phyloP scores from a whole-genome alignment of 345 rosid species.

The Melaleuca alternifolia region DNA sequence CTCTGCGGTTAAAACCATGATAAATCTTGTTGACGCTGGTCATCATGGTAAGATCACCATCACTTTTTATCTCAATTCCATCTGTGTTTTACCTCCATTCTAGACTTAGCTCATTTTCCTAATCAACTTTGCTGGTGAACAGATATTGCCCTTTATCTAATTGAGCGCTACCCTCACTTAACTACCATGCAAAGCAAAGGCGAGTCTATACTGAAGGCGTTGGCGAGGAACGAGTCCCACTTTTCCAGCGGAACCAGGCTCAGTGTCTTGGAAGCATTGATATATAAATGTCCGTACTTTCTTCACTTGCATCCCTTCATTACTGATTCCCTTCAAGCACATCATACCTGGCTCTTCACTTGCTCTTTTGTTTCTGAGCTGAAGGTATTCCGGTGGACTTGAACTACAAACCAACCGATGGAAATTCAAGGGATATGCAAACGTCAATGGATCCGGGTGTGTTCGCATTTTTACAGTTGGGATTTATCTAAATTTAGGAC shows the following conservation, averaged over 20 bases:
- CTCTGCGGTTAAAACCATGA: fast-evolving
- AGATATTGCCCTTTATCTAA: not conserved
- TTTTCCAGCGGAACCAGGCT: not conserved
- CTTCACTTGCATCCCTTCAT: not conserved
- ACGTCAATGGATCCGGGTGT: not conserved
- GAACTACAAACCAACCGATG: not conserved
- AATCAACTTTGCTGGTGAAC: too few relatives aligned
- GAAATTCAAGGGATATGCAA: not conserved
- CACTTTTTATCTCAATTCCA: not conserved
- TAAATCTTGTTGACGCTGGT: fast-evolving
- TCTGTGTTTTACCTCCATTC: not conserved
- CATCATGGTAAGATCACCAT: not conserved
- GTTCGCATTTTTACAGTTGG: not conserved
- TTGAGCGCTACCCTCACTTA: not conserved
- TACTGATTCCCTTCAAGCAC: not conserved
- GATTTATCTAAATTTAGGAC: not conserved
- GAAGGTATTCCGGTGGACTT: not conserved
- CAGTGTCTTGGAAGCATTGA: not conserved
- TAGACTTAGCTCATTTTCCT: too few relatives aligned
- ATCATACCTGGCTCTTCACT: not conserved
- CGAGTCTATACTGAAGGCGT: too few relatives aligned
- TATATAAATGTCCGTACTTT: not conserved
- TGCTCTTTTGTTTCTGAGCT: too few relatives aligned
- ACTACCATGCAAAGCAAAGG: fast-evolving
- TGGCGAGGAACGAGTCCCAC: fast-evolving